These are phyloP conservation scores for Picochlorum sp. DNA, from an alignment of 139 green algal species.

Conservation along the genomic window DNA sequence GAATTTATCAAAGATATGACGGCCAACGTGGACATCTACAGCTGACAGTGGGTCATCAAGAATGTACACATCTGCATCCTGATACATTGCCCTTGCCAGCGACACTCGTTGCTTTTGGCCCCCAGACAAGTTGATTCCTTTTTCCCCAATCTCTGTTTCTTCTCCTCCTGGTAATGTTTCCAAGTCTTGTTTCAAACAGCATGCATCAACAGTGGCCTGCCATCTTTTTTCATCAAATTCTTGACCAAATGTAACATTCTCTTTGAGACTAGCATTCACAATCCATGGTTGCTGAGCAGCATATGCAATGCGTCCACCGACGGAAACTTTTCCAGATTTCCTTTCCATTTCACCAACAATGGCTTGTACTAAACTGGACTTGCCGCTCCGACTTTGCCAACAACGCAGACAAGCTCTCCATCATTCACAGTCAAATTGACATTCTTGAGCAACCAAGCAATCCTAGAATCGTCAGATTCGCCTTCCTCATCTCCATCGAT, in stretches of 20 bases:
- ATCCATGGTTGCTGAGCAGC: constrained; percentile 83
- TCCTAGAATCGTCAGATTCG: constrained; percentile 13
- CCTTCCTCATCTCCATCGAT: constrained; percentile 4
- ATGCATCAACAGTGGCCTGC: constrained; percentile 23
- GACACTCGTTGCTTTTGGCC: constrained; percentile 89
- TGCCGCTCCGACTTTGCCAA: constrained; percentile 77
- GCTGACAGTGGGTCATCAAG: constrained; percentile 90
- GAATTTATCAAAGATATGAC: constrained; percentile 73
- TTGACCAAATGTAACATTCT: constrained; percentile 60
- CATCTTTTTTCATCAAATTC: constrained; percentile 27
- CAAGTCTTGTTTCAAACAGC: constrained; percentile 56
- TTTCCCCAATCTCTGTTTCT: constrained; percentile 89
- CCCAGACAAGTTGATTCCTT: constrained; percentile 82
- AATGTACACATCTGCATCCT: constrained; percentile 79
- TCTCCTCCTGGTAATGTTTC: constrained; percentile 66
- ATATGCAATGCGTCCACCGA: constrained; percentile 61
- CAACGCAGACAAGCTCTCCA: constrained; percentile 65
- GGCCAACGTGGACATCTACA: constrained; percentile 84
- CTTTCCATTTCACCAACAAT: constrained; percentile 66
- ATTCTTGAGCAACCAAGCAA: constrained; percentile 39
- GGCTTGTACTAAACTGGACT: constrained; percentile 61
- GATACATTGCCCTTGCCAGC: constrained; percentile 78
- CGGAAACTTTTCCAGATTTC: constrained; percentile 6
- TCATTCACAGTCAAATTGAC: constrained; percentile 48
- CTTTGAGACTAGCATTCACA: constrained; percentile 72